These are phyloP conservation scores for Babesia ovis DNA, from an alignment of 169 alveolate genomes.

Conservation along the genomic window DNA sequence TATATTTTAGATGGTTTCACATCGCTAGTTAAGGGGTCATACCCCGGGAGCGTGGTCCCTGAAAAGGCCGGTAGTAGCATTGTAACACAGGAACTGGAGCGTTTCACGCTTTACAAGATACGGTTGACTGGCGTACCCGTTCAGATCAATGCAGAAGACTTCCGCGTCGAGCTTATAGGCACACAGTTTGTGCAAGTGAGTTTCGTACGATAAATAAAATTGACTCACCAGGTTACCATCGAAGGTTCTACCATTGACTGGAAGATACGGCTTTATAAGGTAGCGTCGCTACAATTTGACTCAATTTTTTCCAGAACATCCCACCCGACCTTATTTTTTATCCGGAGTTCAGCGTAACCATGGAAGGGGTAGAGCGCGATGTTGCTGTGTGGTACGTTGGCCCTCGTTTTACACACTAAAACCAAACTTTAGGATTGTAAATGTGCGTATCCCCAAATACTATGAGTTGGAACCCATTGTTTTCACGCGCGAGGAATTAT, in stretches of 20 bases:
- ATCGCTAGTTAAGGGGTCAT: neutral
- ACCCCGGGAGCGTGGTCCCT: conserved; percentile 2
- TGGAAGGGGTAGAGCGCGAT: conserved; percentile 7
- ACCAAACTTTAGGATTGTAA: conserved; percentile 15
- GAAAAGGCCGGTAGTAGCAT: conserved; percentile 21
- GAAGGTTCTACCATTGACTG: conserved; percentile 35
- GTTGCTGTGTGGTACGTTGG: conserved; percentile 12
- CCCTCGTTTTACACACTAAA: neutral
- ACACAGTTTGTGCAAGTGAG: conserved; percentile 50
- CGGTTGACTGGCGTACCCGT: conserved; percentile 40
- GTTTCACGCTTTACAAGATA: conserved; percentile 36
- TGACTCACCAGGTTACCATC: conserved; percentile 21
- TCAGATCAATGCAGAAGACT: conserved; percentile 48
- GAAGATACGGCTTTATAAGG: conserved; percentile 55
- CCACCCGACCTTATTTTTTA: conserved; percentile 34
- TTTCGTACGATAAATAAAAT: neutral
- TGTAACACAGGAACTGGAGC: conserved; percentile 42
- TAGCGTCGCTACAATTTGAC: neutral
- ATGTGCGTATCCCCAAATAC: conserved; percentile 37
- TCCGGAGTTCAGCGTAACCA: conserved; percentile 43
- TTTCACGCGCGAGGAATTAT: conserved; percentile 16
- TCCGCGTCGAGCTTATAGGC: conserved; percentile 57
- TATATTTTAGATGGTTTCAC: neutral
- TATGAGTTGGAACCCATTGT: conserved; percentile 22
- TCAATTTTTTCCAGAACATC: conserved; percentile 12